A percentile compares a stretch with the other conserved stretches of the same genome.
These are phyloP conservation scores for Takakia lepidozioides DNA, from an alignment of 225 moss, liverwort and hornwort species.

Conservation along the genomic window DNA sequence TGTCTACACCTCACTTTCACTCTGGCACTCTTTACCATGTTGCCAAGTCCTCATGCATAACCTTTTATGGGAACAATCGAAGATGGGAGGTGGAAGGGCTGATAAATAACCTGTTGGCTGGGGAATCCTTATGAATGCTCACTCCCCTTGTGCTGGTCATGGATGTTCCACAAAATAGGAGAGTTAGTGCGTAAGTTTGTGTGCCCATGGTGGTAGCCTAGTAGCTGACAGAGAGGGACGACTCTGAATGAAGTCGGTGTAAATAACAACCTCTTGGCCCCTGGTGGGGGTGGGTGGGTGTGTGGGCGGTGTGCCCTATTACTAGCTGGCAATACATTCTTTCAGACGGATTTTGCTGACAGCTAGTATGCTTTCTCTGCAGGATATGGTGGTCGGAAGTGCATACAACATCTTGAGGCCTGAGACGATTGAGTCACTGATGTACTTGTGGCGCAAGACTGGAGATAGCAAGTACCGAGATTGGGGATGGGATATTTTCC, in stretches of 20 bases:
- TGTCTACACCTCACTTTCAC: neutral
- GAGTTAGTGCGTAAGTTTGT: too few species aligned
- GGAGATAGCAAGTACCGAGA: constrained; percentile 88
- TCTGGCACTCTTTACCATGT: neutral
- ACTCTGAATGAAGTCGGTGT: too few species aligned
- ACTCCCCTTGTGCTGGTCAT: neutral
- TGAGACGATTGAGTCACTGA: constrained; percentile 88
- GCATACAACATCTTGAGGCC: constrained; percentile 93
- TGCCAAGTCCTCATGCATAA: too few species aligned
- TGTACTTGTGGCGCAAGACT: constrained; percentile 92
- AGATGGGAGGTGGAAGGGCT: too few species aligned
- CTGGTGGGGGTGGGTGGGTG: too few species aligned
- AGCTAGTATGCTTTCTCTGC: neutral
- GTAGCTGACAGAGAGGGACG: too few species aligned
- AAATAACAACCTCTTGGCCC: too few species aligned
- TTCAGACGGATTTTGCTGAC: too few species aligned
- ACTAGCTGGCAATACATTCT: neutral
- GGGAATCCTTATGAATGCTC: neutral
- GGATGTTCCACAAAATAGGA: neutral
- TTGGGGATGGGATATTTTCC: constrained; percentile 98
- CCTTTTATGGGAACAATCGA: too few species aligned
- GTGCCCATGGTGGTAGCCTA: too few species aligned
- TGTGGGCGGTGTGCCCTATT: neutral
- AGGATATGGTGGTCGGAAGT: constrained; percentile 57
- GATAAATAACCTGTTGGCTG: neutral